Base-by-base conservation (phyloP, 805 yeast genomes). In the Lipomyces sp. region DNA sequence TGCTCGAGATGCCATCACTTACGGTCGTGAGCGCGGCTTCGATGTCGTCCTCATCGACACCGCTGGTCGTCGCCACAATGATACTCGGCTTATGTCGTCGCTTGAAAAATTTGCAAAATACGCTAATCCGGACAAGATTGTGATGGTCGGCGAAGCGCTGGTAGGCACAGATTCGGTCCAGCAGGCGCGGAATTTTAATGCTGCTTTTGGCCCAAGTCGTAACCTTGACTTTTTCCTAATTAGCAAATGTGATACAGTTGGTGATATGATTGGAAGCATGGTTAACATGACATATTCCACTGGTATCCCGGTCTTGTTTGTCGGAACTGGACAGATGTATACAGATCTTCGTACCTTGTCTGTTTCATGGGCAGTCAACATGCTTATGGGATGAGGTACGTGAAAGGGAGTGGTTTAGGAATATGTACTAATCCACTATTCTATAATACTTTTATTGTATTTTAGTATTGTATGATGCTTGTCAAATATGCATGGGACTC, bases 61-160 rank as follows among this genome's bases (percentile, higher is more conserved):
- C 3, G 99, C 99, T 0, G 99, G 99, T 55, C 86, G 99, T 80
- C 87, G 98, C 64, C 99, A 95, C 75, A 92, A 94, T 72, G 98
- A 95, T 77, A 89, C 95, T 18, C 87, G 94, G 65, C 82, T 94
- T 69, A 94, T 94, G 99, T 94, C 97, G 0, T 97, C 98, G 6
- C 80, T 94, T 71, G 96, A 92, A 72, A 91, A 94, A 64, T 94
- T 94, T 77, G 98, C 98, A 18, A 92, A 90, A 73, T 93, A 96
- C 59, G 98, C 98, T 2, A 84, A 91, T 59, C 99, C 98, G 0
- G 95, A 94, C 78, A 94, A 91, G 77, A 94, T 94, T 73, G 93
- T 94, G 75, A 95, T 95, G 98, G 99, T 94, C 24, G 98, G 98
- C 53, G 99, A 94, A 78, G 99, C 99, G 0, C 81, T 94, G 50